Percentiles rank a stretch among this genome's conserved stretches.
phyloP scores from a whole-genome alignment of 2,329 filamentous ascomycete species.

The Pseudocercospora eumusae region DNA sequence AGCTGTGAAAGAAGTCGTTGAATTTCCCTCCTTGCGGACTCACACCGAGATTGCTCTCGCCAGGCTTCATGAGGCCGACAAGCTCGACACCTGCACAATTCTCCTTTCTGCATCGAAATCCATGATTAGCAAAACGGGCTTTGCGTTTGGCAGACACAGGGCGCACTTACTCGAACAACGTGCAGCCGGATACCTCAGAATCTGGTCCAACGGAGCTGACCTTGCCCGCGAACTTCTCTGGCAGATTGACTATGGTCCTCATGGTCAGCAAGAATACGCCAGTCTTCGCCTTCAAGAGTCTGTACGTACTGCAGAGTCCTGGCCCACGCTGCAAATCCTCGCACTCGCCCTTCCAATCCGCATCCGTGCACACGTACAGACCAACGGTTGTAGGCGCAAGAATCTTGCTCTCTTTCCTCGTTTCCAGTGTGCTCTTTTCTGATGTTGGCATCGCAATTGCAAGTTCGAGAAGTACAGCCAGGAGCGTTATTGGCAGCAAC shows the following conservation, averaged over 20 bases:
- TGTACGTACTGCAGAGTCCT: conserved; percentile 27
- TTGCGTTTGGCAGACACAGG: neutral
- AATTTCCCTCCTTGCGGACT: conserved; percentile 20
- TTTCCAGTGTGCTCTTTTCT: conserved; percentile 3
- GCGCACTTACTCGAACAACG: conserved; percentile 24
- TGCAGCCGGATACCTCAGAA: conserved; percentile 23
- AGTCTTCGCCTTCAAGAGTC: neutral
- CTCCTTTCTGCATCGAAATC: conserved; percentile 12
- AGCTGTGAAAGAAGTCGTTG: conserved; percentile 24
- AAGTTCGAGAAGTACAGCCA: conserved; percentile 11
- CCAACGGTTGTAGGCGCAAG: conserved; percentile 26
- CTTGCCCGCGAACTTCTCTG: conserved; percentile 18
- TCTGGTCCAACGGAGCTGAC: conserved; percentile 26
- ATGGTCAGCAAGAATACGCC: neutral
- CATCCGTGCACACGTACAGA: conserved; percentile 26
- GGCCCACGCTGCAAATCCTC: conserved; percentile 23
- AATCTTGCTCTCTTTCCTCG: conserved; percentile 20
- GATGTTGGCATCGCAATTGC: conserved; percentile 15
- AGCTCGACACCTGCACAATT: conserved; percentile 22
- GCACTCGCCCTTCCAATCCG: conserved; percentile 25
- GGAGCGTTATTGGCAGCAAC: conserved; percentile 12
- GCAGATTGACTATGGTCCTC: conserved; percentile 21
- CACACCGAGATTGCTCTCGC: conserved; percentile 15
- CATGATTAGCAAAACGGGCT: neutral
- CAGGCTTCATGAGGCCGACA: conserved; percentile 17